Base-by-base conservation (phyloP, 208 protist species). In the Vickermania ingenoplastis region DNA sequence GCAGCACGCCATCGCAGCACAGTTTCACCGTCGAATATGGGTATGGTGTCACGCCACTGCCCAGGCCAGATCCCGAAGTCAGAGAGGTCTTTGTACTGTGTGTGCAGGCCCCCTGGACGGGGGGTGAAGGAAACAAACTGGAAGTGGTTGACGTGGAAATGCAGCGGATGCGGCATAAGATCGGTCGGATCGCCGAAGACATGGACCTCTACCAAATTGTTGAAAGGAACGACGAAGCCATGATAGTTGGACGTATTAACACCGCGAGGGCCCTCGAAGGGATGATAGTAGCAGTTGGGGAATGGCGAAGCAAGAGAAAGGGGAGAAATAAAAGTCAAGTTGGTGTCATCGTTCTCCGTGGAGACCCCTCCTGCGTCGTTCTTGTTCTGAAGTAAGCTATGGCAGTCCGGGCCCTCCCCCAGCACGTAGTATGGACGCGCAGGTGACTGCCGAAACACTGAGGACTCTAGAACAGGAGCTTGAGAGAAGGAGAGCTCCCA, bases 91-190 rank as follows among this genome's bases (percentile, higher is more conserved):
- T 82, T 84, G 2, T 80, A 45, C 59, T 91, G 89, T 58, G 81
- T 81, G 61, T 95, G 83, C 52, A 60, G 3, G 21, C 83, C 89
- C 21, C 81, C 83, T n/a, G 67, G 61, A 21, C 81, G 83, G 1
- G 85, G 67, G 45, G 74, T 63, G 60, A 92, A 92, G 28, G 66
- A 75, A 14, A 94, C 45, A 53, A 88, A 78, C 53, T 82, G 69
- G 54, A 94, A 94, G 63, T 91, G 90, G 65, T 96, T 94, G 1
- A 88, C 81, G 67, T 96, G 86, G 3, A 91, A 68, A 59, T 93
- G 86, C 22, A 94, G 67, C 21, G 90, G 86, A 57, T 96, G 90
- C 5, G 81, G 83, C 11, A 79, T 71, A 7, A 25, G 13, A 36
- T 92, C 85, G 0, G 71, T 79, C 2, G 83, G 80, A 48, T 89